Conservation (phyloP, 768 basidiomycete species). For the Tricholomella constricta region DNA sequence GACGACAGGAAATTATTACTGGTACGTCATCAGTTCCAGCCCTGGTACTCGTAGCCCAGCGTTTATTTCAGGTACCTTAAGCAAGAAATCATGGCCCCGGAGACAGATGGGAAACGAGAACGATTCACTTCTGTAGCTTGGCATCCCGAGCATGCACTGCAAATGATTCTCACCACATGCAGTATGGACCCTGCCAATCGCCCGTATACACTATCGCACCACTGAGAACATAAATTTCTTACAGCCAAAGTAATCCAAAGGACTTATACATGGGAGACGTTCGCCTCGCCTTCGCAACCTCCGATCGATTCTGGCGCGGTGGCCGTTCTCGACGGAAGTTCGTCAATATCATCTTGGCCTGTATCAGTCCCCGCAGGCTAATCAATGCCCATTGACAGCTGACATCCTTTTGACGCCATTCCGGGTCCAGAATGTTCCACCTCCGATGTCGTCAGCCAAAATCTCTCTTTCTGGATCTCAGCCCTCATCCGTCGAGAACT, state of each 20-base stretch:
- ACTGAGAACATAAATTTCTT: background rate
- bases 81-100: constrained; percentile 71
- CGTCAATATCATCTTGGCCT: constrained; percentile 26
- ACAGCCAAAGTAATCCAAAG: constrained; percentile 59
- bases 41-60: background rate
- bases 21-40: constrained; percentile 43
- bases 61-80: constrained; percentile 77
- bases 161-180: constrained; percentile 64
- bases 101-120: constrained; percentile 28
- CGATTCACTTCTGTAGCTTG: constrained; percentile 78
- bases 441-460: constrained; percentile 86
- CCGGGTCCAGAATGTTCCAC: constrained; percentile 92
- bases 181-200: constrained; percentile 45
- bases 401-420: constrained; percentile 87
- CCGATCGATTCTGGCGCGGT: constrained; percentile 84
- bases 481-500: constrained; percentile 13
- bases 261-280: constrained; percentile 80
- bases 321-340: constrained; percentile 88
- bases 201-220: background rate
- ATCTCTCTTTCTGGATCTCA: constrained; percentile 32
- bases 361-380: background rate
- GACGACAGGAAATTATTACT: constrained; percentile 94
- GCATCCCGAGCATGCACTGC: constrained; percentile 82
- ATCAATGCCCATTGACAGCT: constrained; percentile 42
- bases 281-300: constrained; percentile 52